Evolutionary conservation across 2,329 filamentous ascomycete genomes (phyloP).

Genomic region (Trichoderma breve): DNA sequence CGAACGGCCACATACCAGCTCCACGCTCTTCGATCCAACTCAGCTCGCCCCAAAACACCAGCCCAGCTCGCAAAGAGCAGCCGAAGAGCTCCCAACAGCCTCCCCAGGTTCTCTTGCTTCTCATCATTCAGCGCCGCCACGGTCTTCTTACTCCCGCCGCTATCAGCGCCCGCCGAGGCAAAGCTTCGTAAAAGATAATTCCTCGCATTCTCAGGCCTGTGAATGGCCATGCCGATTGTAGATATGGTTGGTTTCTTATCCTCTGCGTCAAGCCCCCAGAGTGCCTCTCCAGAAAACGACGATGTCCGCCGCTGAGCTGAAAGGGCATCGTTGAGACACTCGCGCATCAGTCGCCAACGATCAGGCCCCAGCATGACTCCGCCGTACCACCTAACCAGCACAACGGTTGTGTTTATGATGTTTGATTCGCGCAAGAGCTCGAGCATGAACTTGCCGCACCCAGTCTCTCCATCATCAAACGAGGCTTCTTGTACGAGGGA

Average conservation of each 20-base stretch:
- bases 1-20: slow-evolving; percentile 75
- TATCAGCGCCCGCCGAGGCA: slow-evolving; percentile 36
- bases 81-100: slow-evolving; percentile 69
- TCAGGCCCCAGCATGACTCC: slow-evolving; percentile 61
- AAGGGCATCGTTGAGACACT: slow-evolving; percentile 54
- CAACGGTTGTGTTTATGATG: slow-evolving; percentile 52
- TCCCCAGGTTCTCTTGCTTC: slow-evolving; percentile 66
- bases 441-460: slow-evolving; percentile 57
- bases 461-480: slow-evolving; percentile 61
- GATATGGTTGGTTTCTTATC: slow-evolving; percentile 43
- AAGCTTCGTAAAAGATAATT: slow-evolving; percentile 61
- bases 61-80: slow-evolving; percentile 74
- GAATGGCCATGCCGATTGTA: slow-evolving; percentile 63
- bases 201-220: slow-evolving; percentile 68
- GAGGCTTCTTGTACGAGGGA: slow-evolving; percentile 48
- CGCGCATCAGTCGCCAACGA: slow-evolving; percentile 61
- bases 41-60: slow-evolving; percentile 56
- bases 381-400: slow-evolving; percentile 62
- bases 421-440: slow-evolving; percentile 52
- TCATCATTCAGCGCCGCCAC: slow-evolving; percentile 53
- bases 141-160: slow-evolving; percentile 46
- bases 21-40: slow-evolving; percentile 77
- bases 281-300: slow-evolving; percentile 47
- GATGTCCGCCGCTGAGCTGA: slow-evolving; percentile 45
- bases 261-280: slow-evolving; percentile 61